Evolutionary conservation across 345 rosid species (phyloP).

Genomic region (Clausena lansium): DNA sequence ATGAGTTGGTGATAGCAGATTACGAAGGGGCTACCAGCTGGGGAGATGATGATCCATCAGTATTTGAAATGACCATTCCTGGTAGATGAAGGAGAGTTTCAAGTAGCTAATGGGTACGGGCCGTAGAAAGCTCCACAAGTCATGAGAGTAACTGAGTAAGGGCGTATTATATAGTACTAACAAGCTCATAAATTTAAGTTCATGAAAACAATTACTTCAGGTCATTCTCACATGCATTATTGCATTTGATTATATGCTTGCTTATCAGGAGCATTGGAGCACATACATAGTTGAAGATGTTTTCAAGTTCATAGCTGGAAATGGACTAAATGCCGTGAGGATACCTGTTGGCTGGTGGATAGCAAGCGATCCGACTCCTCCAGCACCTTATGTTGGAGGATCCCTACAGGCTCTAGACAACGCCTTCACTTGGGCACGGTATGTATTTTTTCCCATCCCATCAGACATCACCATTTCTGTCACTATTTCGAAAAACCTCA

Average conservation of each 20-base stretch:
- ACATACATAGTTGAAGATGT: constrained; percentile 59
- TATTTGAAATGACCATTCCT: constrained; percentile 32
- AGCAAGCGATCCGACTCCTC: constrained; percentile 55
- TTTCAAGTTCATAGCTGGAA: constrained; percentile 53
- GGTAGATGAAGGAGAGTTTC: constrained; percentile 54
- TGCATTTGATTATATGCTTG: background rate
- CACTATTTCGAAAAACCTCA: background rate
- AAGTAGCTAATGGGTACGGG: constrained; percentile 63
- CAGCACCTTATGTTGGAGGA: constrained; percentile 55
- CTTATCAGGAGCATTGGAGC: constrained; percentile 54
- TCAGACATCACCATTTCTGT: background rate
- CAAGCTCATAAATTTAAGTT: background rate
- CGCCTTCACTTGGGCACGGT: constrained; percentile 67
- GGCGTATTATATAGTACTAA: background rate
- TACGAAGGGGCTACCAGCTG: constrained; percentile 30
- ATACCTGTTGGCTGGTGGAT: constrained; percentile 79
- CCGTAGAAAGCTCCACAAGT: constrained; percentile 40
- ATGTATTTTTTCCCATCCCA: background rate
- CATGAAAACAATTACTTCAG: background rate
- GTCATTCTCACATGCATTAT: background rate
- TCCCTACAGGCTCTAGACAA: constrained; percentile 53
- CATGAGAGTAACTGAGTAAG: constrained; percentile 53
- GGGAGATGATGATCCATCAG: constrained; percentile 54
- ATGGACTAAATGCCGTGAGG: constrained; percentile 52
- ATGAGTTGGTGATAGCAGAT: constrained; percentile 52